Conservation (phyloP, 305 asterid genomes). For the Fraxinus xanthoxyloides region DNA sequence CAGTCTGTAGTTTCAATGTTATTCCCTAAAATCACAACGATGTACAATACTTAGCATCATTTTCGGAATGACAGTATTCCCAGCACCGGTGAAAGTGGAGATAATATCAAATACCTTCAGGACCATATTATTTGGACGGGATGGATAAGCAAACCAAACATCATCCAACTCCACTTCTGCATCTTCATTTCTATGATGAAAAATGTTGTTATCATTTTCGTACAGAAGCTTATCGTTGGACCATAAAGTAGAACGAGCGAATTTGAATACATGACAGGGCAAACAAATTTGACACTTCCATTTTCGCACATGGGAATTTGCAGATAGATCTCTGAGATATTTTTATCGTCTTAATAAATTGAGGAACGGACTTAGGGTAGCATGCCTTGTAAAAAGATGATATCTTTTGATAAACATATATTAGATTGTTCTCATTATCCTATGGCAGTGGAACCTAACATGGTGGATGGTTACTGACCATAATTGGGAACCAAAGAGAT, state of each 20-base stretch:
- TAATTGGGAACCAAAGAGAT: background rate
- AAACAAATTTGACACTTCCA: background rate
- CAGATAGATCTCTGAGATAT: background rate
- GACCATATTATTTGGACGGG: slow-evolving; percentile 74
- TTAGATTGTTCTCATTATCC: background rate
- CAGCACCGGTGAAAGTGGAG: slow-evolving; percentile 10
- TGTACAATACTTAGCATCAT: slow-evolving; percentile 7
- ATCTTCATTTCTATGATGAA: slow-evolving; percentile 51
- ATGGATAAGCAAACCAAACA: slow-evolving; percentile 89
- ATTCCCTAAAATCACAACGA: slow-evolving; percentile 56
- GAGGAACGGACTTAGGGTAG: background rate
- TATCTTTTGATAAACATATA: background rate
- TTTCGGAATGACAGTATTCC: slow-evolving; percentile 6
- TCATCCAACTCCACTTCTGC: slow-evolving; percentile 76
- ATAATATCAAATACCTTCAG: slow-evolving; percentile 51
- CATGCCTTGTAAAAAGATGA: background rate
- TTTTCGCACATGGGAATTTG: background rate
- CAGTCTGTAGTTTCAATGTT: slow-evolving; percentile 56
- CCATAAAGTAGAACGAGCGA: background rate
- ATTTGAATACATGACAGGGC: background rate
- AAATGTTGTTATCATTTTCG: background rate
- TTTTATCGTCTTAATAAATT: background rate
- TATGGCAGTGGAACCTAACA: background rate
- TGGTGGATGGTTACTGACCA: background rate
- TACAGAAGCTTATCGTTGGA: background rate